Evolutionary conservation across 352 stramenopile genomes (phyloP).

Genomic region (Pilasporangium apinafurcum): DNA sequence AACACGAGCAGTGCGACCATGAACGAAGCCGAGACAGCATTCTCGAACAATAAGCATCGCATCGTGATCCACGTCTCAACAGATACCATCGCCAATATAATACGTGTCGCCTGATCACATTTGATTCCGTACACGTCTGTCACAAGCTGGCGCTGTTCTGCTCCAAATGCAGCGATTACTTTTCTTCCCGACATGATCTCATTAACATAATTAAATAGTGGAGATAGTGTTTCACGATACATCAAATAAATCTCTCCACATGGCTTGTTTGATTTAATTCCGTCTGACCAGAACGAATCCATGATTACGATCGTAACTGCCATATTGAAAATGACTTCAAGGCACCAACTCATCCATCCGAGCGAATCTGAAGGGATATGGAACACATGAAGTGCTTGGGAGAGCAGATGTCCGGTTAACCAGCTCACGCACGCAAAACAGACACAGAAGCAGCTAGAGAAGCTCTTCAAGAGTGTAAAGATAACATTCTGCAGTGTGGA

Average conservation of each 20-base stretch:
- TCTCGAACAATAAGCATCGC: constrained; percentile 24
- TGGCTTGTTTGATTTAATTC: constrained; percentile 19
- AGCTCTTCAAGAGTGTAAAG: constrained; percentile 31
- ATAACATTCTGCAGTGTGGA: constrained; percentile 30
- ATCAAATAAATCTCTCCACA: constrained; percentile 26
- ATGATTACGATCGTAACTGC: constrained; percentile 15
- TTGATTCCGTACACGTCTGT: constrained; percentile 20
- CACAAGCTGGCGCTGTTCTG: constrained; percentile 18
- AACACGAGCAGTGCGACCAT: constrained; percentile 27
- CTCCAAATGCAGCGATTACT: constrained; percentile 29
- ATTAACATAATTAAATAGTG: constrained; percentile 31
- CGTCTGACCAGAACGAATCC: constrained; percentile 14
- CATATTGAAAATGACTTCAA: constrained; percentile 16
- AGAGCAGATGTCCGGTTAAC: constrained; percentile 26
- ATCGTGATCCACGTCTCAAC: constrained; percentile 25
- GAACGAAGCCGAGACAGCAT: constrained; percentile 22
- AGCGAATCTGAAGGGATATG: background rate
- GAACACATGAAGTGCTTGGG: too few relatives aligned
- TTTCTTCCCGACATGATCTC: constrained; percentile 26
- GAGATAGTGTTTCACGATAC: constrained; percentile 25
- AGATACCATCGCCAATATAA: constrained; percentile 23
- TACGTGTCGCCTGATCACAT: constrained; percentile 25
- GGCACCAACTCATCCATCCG: constrained; percentile 10
- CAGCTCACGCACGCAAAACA: constrained; percentile 27
- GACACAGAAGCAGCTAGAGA: constrained; percentile 24